These are phyloP conservation scores for Arabidopsis lyrata DNA, from an alignment of 441 rosid genomes.

Conservation along the genomic window DNA sequence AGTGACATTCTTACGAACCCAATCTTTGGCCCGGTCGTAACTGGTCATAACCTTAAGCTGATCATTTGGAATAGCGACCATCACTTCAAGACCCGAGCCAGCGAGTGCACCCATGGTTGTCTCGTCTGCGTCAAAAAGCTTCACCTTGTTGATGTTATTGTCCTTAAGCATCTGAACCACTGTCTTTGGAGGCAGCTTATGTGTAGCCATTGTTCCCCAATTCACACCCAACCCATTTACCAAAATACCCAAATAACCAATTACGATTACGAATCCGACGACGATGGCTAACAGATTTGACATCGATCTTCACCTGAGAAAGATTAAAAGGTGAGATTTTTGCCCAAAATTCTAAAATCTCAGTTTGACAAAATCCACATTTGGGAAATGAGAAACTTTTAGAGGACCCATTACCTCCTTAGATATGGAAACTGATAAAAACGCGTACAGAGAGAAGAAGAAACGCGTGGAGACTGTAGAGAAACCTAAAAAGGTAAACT, in stretches of 20 bases:
- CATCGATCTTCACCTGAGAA: neutral
- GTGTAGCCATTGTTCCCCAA: constrained; percentile 87
- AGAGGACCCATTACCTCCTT: neutral
- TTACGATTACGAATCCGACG: neutral
- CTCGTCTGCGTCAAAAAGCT: constrained; percentile 80
- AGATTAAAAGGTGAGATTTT: neutral
- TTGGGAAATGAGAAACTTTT: neutral
- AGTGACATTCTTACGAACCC: constrained; percentile 75
- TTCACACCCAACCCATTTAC: constrained; percentile 79
- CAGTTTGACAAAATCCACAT: neutral
- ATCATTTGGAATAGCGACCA: constrained; percentile 94
- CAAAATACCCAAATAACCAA: neutral
- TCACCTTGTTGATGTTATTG: constrained; percentile 78
- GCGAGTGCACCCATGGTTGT: constrained; percentile 75
- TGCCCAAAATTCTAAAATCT: neutral
- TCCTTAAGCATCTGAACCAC: constrained; percentile 78
- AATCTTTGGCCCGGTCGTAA: constrained; percentile 64
- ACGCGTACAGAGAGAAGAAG: constrained; percentile 10
- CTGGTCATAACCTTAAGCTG: constrained; percentile 68
- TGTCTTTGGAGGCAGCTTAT: constrained; percentile 61
- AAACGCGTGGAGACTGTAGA: constrained; percentile 16
- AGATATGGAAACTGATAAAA: constrained; percentile 2
- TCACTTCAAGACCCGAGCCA: constrained; percentile 73
- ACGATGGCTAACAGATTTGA: neutral
- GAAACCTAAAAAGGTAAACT: neutral